These are phyloP conservation scores for Euryodendron excelsum DNA, from an alignment of 148 eudicot genomes.

Conservation along the genomic window DNA sequence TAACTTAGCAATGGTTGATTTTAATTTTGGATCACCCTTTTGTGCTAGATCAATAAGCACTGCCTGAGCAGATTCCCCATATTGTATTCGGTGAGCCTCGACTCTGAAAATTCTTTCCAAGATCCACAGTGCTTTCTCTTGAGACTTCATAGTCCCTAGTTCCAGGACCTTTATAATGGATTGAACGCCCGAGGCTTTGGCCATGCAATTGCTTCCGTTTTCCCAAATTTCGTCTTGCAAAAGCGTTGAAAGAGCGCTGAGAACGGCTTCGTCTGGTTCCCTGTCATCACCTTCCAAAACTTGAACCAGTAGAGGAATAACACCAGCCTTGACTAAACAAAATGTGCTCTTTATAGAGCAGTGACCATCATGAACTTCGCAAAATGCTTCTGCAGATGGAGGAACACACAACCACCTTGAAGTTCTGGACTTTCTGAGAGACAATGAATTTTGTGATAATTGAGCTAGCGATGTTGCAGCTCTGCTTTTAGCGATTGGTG, in stretches of 20 bases:
- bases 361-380: slow-evolving; percentile 58
- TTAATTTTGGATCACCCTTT: slow-evolving; percentile 54
- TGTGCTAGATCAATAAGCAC: slow-evolving; percentile 74
- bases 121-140: slow-evolving; percentile 73
- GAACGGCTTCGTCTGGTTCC: slow-evolving; percentile 69
- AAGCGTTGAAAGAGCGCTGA: slow-evolving; percentile 56
- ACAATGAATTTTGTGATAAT: slow-evolving; percentile 50
- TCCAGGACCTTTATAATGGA: slow-evolving; percentile 51
- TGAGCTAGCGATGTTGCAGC: slow-evolving; percentile 76
- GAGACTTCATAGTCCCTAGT: slow-evolving; percentile 55
- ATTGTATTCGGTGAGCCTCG: slow-evolving; percentile 50
- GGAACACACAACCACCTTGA: slow-evolving; percentile 60
- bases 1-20: slow-evolving; percentile 57
- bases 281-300: slow-evolving; percentile 55
- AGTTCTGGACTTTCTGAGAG: slow-evolving; percentile 35
- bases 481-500: slow-evolving; percentile 46
- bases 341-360: slow-evolving; percentile 60
- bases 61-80: slow-evolving; percentile 60
- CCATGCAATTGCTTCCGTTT: slow-evolving; percentile 56
- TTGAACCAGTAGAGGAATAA: slow-evolving; percentile 42
- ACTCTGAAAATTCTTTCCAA: slow-evolving; percentile 63
- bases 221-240: slow-evolving; percentile 66
- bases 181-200: slow-evolving; percentile 35
- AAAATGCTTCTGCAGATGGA: slow-evolving; percentile 36
- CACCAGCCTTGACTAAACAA: slow-evolving; percentile 76